phyloP scores from a whole-genome alignment of 2,329 filamentous ascomycete genomes.

The Colletotrichum sp. region DNA sequence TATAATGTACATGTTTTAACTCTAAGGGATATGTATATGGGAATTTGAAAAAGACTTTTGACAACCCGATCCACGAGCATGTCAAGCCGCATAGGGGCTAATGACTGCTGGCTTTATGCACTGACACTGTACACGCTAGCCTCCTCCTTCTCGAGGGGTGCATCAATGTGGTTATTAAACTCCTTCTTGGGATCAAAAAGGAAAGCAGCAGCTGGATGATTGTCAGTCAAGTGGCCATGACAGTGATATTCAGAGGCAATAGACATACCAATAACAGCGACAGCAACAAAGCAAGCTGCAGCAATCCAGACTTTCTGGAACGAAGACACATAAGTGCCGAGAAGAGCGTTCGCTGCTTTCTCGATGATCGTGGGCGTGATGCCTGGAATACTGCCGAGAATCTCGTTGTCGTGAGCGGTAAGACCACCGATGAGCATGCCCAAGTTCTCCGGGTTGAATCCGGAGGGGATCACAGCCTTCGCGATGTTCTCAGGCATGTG shows the following conservation, averaged over 20 bases:
- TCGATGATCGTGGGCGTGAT: constrained; percentile 32
- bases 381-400: constrained; percentile 30
- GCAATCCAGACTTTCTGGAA: constrained; percentile 39
- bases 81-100: background rate
- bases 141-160: constrained; percentile 37
- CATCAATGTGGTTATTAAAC: constrained; percentile 42
- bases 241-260: background rate
- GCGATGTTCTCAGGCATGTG: constrained; percentile 35
- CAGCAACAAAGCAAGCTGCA: constrained; percentile 29
- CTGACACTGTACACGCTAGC: constrained; percentile 1
- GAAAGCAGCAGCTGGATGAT: background rate
- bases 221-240: background rate
- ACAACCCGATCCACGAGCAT: background rate
- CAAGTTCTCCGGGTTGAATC: constrained; percentile 27
- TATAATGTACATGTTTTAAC: background rate
- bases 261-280: constrained; percentile 31
- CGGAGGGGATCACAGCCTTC: constrained; percentile 31
- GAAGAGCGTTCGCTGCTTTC: constrained; percentile 27
- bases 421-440: constrained; percentile 31
- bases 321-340: constrained; percentile 30
- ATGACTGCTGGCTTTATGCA: background rate
- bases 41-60: background rate
- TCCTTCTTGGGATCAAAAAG: constrained; percentile 37
- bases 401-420: constrained; percentile 27
- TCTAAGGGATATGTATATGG: background rate